Evolutionary conservation across 2,329 filamentous ascomycete species (phyloP), one percentile per base, ranked within the genome.

Genomic region (Colletotrichum sp.): DNA sequence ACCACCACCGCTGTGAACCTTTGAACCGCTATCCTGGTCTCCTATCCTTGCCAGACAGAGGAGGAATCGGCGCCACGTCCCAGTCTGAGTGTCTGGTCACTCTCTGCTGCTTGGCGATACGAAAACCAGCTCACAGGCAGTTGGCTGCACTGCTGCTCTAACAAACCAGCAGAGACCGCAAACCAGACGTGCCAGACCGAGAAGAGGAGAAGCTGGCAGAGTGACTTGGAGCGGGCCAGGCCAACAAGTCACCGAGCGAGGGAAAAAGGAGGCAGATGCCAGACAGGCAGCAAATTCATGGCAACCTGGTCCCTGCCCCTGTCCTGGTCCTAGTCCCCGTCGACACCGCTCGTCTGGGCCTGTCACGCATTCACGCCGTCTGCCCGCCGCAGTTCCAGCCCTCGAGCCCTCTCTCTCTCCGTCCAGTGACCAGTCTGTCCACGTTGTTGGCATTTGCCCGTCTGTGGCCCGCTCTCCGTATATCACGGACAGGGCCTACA

Each of bases 281-380:
- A 67, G 68, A 68, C 36, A 55, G 26, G 15, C 57, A 68, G n/a
- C 15, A 16, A 16, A n/a, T 10, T 16, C 34, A 62, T 67, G 6
- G 9, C 26, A n/a, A 16, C 44, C 39, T 62, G 72, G 44, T 55
- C 57, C 71, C 26, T 18, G 44, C 55, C 66, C 71, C 15, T 74
- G 44, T n/a, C 63, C 63, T 34, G 18, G 28, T 44, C 62, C 68
- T 67, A 26, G 62, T 57, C 69, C 63, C 26, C 36, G 55, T 72
- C 63, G 39, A 57, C 72, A 72, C 69, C 72, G 69, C 55, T 72
- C 26, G 34, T 72, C 69, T 44, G 72, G 72, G 52, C 68, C 62
- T 72, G 52, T 72, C 48, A 68, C 68, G 36, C 68, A 9, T 24
- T 60, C n/a, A 30, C 26, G 32, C 32, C 32, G 59, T 18, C 28